These are phyloP conservation scores for Ascoidea rubescens DNA, from an alignment of 805 yeast genomes.

Conservation along the genomic window DNA sequence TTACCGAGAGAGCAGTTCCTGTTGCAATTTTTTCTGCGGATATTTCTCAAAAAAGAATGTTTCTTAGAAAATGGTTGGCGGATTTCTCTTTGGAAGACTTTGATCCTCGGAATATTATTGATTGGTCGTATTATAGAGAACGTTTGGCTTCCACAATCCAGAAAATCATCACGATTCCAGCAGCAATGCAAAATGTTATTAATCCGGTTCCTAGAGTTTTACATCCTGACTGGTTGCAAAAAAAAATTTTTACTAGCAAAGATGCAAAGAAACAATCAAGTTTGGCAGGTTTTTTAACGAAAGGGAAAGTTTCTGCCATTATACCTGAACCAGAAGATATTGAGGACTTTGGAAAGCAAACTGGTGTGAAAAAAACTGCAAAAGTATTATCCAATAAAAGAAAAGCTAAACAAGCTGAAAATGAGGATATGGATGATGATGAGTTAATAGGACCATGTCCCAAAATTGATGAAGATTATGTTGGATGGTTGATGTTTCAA, in stretches of 20 bases:
- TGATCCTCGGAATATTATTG: conserved; percentile 81
- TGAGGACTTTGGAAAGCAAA: conserved; percentile 48
- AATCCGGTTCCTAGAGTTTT: conserved; percentile 93
- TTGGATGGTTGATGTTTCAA: conserved; percentile 55
- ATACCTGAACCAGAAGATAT: conserved; percentile 42
- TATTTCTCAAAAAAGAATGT: conserved; percentile 48
- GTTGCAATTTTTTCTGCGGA: conserved; percentile 92
- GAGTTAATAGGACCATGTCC: conserved; percentile 36
- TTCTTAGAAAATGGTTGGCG: conserved; percentile 73
- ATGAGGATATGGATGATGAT: conserved; percentile 6
- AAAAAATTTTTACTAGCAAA: conserved; percentile 40
- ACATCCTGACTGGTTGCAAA: conserved; percentile 88
- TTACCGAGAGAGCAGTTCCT: conserved; percentile 93
- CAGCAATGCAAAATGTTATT: conserved; percentile 74
- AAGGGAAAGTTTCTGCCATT: conserved; percentile 24
- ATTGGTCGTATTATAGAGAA: conserved; percentile 88
- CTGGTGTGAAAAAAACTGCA: conserved; percentile 18
- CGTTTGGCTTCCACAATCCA: conserved; percentile 87
- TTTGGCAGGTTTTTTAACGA: conserved; percentile 41
- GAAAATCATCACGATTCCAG: conserved; percentile 93
- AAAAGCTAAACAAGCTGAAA: conserved; percentile 17
- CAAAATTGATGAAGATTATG: conserved; percentile 51
- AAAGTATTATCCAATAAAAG: conserved; percentile 23
- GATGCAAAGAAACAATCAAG: conserved; percentile 65
- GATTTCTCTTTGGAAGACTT: conserved; percentile 66